phyloP scores from a whole-genome alignment of 352 stramenopile species.

The Saprolegnia parasitica region DNA sequence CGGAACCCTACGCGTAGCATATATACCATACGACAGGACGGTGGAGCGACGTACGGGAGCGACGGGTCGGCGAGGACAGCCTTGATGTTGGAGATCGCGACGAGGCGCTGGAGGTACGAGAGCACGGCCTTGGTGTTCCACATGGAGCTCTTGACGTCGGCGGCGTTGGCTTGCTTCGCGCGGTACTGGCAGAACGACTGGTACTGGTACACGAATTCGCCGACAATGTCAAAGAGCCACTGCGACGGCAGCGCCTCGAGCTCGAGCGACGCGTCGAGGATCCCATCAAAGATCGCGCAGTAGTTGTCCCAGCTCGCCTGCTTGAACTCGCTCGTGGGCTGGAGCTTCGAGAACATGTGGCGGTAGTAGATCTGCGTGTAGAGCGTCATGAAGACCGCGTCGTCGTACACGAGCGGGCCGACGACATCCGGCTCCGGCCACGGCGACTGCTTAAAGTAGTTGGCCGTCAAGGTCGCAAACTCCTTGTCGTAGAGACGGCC shows the following conservation, averaged over 20 bases:
- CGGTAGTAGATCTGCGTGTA: constrained; percentile 97
- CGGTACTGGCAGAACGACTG: constrained; percentile 97
- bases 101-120: constrained; percentile 92
- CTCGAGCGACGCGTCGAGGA: constrained; percentile 81
- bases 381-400: constrained; percentile 91
- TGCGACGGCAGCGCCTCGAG: constrained; percentile 87
- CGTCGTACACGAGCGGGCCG: constrained; percentile 75
- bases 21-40: too few relatives aligned
- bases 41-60: constrained; percentile 1
- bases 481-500: constrained; percentile 83
- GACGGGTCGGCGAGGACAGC: constrained; percentile 67
- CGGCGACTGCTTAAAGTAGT: constrained; percentile 93
- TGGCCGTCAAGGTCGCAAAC: constrained; percentile 83
- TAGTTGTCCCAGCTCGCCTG: constrained; percentile 93
- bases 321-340: constrained; percentile 86
- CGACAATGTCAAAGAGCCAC: constrained; percentile 98
- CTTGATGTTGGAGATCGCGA: constrained; percentile 89
- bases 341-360: constrained; percentile 91
- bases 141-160: constrained; percentile 61
- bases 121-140: constrained; percentile 96
- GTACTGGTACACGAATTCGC: constrained; percentile 99
- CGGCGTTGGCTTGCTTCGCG: constrained; percentile 65
- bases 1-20: constrained; percentile 42
- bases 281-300: constrained; percentile 90
- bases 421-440: constrained; percentile 85